Evolutionary conservation across 1,284 basidiomycete genomes (phyloP).

Genomic region (Heterobasidion occidentale): DNA sequence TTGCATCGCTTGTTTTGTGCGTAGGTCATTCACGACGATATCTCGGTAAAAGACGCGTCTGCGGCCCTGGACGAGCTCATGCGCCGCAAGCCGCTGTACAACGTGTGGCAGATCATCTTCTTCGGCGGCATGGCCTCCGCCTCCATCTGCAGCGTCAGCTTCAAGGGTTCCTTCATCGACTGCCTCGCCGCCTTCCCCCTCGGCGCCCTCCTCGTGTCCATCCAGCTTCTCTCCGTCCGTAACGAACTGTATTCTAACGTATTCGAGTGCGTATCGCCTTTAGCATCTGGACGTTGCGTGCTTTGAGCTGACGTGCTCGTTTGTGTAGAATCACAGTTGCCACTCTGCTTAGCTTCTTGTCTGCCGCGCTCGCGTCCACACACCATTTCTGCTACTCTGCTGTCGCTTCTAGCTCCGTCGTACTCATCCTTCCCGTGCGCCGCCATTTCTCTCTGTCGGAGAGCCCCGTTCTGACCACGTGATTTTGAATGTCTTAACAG

Average conservation of each 20-base stretch:
- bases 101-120: constrained; percentile 58
- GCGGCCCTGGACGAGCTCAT: constrained; percentile 72
- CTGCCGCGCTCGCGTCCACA: constrained; percentile 70
- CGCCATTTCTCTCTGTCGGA: constrained; percentile 28
- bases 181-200: constrained; percentile 70
- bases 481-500: constrained; percentile 17
- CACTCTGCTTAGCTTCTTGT: constrained; percentile 73
- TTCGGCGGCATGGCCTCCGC: constrained; percentile 80
- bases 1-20: not conserved
- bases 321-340: constrained; percentile 64
- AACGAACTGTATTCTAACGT: constrained; percentile 84
- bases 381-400: constrained; percentile 80
- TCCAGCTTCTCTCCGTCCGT: constrained; percentile 69
- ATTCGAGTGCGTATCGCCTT: constrained; percentile 55
- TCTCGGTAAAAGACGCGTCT: constrained; percentile 77
- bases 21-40: constrained; percentile 79
- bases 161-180: constrained; percentile 78
- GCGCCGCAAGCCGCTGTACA: constrained; percentile 58
- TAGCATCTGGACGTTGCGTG: not conserved
- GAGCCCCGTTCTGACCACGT: not conserved
- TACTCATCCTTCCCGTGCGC: constrained; percentile 68
- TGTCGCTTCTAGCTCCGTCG: constrained; percentile 77
- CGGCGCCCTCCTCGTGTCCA: constrained; percentile 69
- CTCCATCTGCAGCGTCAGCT: constrained; percentile 69
- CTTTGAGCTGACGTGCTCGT: not conserved